These are phyloP conservation scores for Jaltomata sinuosa DNA, from an alignment of 257 asterid genomes.

Conservation along the genomic window DNA sequence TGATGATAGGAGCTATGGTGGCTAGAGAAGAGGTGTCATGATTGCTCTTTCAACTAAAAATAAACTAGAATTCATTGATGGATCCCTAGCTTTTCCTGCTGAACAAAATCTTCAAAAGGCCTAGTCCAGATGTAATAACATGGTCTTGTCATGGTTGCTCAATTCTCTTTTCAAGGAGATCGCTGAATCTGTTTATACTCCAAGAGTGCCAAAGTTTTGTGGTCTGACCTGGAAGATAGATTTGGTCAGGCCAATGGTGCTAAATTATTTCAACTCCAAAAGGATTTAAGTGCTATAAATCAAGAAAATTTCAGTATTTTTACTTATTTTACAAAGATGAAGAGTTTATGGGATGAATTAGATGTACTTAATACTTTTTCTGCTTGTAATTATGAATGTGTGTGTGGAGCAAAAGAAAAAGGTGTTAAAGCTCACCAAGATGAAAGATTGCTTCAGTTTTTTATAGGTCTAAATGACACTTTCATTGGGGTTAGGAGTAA, in stretches of 20 bases:
- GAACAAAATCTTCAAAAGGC: too few relatives aligned
- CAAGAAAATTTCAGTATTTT: neutral
- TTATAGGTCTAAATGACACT: too few relatives aligned
- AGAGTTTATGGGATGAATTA: neutral
- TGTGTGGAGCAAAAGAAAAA: too few relatives aligned
- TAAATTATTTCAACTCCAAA: neutral
- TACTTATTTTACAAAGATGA: neutral
- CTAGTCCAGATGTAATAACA: too few relatives aligned
- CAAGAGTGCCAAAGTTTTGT: neutral
- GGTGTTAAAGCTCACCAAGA: too few relatives aligned
- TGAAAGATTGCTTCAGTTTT: too few relatives aligned
- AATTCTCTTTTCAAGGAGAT: neutral
- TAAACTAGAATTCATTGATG: too few relatives aligned
- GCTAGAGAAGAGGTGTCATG: neutral
- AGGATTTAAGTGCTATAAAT: neutral
- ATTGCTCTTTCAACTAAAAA: neutral
- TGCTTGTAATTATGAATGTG: neutral
- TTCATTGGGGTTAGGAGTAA: too few relatives aligned
- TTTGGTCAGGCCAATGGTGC: neutral
- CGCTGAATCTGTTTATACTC: neutral
- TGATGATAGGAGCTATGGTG: neutral
- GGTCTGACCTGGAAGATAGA: neutral
- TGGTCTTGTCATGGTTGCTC: neutral
- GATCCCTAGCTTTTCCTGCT: too few relatives aligned
- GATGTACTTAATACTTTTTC: neutral